Base-by-base conservation (phyloP, 106 monocot genomes). In the Alisma plantagoaquatica region DNA sequence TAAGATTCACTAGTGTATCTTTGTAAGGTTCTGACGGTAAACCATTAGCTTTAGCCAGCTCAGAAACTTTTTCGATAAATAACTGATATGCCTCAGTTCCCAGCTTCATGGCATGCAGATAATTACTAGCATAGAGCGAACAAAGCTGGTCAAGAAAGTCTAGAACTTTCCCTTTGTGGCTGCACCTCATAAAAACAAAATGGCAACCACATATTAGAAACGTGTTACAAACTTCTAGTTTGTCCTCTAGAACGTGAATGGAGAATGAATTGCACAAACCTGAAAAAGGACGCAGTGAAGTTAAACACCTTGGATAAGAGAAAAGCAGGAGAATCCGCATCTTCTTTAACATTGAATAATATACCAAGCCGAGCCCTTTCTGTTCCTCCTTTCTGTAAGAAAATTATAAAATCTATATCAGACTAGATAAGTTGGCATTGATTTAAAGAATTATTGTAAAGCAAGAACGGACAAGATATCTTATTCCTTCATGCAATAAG, bases 111-210 rank as follows among this genome's bases (percentile, higher is more conserved):
- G 26, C 21, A 47, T 50, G 47, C 16, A 73, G 27, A 53, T 75
- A 66, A 8, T 56, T 68, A 62, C 54, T 73, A 63, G 69, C 73
- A 78, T 78, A 96, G 21, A 89, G 67, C 20, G 75, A 56, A 66
- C 77, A 89, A 9, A 96, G 44, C 51, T 79, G 67, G 54, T 81
- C 75, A 70, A 96, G 71, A 62, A 96, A 96, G 35, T 77, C 69
- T 73, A 89, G 51, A 29, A 74, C 55, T 33, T 72, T 78, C 54
- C 62, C 75, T 67, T 81, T 96, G 44, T 76, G 47, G 49, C 96
- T 96, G 68, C 35, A 38, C 6, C 35, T 7, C 35, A 38, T 7
- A 38, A n/a, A n/a, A 59, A 43, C 29, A 61, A 58, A 15, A 60
- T 46, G 27, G 26, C 12, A 60, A 16, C 30, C 10, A 33, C 10